phyloP scores from a whole-genome alignment of 1,284 basidiomycete species.

The Bjerkandera adusta region DNA sequence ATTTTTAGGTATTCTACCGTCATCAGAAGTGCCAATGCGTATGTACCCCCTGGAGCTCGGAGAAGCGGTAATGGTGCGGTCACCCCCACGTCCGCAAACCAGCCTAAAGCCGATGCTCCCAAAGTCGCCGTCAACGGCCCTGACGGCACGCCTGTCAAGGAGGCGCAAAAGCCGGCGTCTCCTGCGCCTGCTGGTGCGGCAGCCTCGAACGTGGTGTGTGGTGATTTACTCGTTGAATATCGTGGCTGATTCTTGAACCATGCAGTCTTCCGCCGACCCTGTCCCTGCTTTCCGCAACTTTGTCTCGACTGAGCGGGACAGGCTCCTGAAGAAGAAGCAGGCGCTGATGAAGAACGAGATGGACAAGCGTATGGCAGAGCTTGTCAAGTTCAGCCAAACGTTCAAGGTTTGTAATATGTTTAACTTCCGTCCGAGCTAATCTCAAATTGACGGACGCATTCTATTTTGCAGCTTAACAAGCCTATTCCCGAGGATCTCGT shows the following conservation, averaged over 20 bases:
- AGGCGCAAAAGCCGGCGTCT: constrained; percentile 54
- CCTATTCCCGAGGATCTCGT: constrained; percentile 94
- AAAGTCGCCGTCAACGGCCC: constrained; percentile 72
- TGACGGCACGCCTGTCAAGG: constrained; percentile 49
- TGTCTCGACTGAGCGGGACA: constrained; percentile 85
- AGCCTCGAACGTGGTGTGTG: constrained; percentile 22
- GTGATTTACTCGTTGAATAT: background rate
- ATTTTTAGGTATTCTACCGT: constrained; percentile 85
- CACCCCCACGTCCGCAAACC: constrained; percentile 30
- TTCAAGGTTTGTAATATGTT: constrained; percentile 71
- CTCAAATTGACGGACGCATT: background rate
- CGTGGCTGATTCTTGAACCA: constrained; percentile 8
- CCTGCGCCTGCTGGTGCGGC: constrained; percentile 34
- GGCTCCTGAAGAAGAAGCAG: constrained; percentile 87
- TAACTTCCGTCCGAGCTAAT: background rate
- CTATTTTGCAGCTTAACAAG: constrained; percentile 79
- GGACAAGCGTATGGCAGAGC: constrained; percentile 88
- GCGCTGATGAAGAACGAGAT: constrained; percentile 90
- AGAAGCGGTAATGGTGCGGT: constrained; percentile 32
- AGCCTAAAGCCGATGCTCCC: constrained; percentile 52
- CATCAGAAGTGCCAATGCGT: constrained; percentile 84
- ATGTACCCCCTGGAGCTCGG: constrained; percentile 88
- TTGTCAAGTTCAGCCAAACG: constrained; percentile 87
- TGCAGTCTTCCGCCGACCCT: constrained; percentile 63
- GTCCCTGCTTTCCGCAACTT: constrained; percentile 86